These are phyloP conservation scores for Trichocladium uniseriatum DNA, from an alignment of 495 filamentous ascomycete genomes.

Conservation along the genomic window DNA sequence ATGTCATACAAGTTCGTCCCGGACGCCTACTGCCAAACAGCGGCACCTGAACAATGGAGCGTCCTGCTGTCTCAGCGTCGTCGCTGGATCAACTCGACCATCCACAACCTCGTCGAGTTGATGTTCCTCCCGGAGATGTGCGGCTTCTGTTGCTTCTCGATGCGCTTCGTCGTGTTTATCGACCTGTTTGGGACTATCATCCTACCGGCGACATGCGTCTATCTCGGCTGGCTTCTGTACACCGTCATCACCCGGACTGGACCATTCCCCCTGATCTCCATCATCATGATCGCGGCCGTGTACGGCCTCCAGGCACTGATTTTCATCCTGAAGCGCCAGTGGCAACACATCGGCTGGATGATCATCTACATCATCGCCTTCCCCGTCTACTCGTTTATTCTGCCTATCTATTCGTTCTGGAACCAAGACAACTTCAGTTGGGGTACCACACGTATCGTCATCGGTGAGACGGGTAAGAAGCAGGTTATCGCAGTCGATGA, in stretches of 20 bases:
- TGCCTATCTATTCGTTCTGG: conserved; percentile 98
- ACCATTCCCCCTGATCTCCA: conserved; percentile 75
- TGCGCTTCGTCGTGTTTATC: conserved; percentile 95
- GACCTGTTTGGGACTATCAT: conserved; percentile 92
- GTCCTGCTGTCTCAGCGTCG: conserved; percentile 90
- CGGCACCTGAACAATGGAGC: conserved; percentile 86
- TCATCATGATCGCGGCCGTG: conserved; percentile 79
- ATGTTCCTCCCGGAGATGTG: conserved; percentile 84
- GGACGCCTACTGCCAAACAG: conserved; percentile 84
- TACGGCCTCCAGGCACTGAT: conserved; percentile 94
- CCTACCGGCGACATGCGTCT: conserved; percentile 82
- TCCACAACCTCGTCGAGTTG: conserved; percentile 89
- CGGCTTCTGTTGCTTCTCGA: conserved; percentile 98
- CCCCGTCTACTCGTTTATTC: conserved; percentile 84
- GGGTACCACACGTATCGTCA: conserved; percentile 96
- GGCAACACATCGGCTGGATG: conserved; percentile 99
- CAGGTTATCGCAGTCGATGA: conserved; percentile 81
- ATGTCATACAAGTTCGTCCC: conserved; percentile 97
- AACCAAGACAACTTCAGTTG: conserved; percentile 97
- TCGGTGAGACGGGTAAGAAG: conserved; percentile 85
- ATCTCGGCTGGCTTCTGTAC: conserved; percentile 87
- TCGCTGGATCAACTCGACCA: conserved; percentile 97
- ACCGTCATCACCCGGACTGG: conserved; percentile 58
- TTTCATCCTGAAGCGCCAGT: conserved; percentile 91
- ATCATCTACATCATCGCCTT: conserved; percentile 92